Percentiles rank a stretch among this genome's conserved stretches.
phyloP scores from a whole-genome alignment of 768 basidiomycete genomes.

The Paxillus rubicundulus region DNA sequence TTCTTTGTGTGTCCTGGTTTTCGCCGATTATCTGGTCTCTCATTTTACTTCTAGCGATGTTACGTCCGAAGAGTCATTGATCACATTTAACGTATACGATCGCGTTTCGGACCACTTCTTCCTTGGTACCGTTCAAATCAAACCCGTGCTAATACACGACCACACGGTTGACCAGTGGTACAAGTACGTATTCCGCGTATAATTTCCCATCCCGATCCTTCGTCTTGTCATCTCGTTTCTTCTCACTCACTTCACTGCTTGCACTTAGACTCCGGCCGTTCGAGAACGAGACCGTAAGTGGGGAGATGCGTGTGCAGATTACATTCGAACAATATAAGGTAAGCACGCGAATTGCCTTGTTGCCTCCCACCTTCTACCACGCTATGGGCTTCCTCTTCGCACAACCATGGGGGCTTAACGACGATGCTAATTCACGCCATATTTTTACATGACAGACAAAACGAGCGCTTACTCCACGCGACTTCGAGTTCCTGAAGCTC shows the following conservation, averaged over 20 bases:
- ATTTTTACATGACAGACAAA: conserved; percentile 56
- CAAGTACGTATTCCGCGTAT: conserved; percentile 58
- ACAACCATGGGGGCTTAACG: conserved; percentile 21
- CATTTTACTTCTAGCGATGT: conserved; percentile 69
- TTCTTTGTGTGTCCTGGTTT: conserved; percentile 71
- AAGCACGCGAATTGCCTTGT: conserved; percentile 17
- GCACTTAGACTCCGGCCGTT: conserved; percentile 62
- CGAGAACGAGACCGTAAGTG: conserved; percentile 81
- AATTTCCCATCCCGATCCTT: conserved; percentile 12
- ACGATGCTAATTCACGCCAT: conserved; percentile 13
- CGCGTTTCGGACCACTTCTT: conserved; percentile 81
- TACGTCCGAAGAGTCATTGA: conserved; percentile 78
- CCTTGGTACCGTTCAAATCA: conserved; percentile 88
- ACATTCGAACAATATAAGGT: conserved; percentile 92
- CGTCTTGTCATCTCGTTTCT: conserved; percentile 10
- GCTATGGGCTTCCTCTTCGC: conserved; percentile 21
- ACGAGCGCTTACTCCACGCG: conserved; percentile 85
- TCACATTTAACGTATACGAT: conserved; percentile 93
- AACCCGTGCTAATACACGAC: conserved; percentile 87
- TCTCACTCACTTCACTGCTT: conserved; percentile 14
- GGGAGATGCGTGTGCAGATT: conserved; percentile 92
- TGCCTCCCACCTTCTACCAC: conserved; percentile 26
- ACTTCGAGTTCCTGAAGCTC: conserved; percentile 98
- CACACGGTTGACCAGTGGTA: conserved; percentile 97
- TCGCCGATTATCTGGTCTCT: conserved; percentile 15